Evolutionary conservation across 768 basidiomycete genomes (phyloP), one percentile per base, ranked within the genome.

Genomic region (Lactarius hengduanensis): DNA sequence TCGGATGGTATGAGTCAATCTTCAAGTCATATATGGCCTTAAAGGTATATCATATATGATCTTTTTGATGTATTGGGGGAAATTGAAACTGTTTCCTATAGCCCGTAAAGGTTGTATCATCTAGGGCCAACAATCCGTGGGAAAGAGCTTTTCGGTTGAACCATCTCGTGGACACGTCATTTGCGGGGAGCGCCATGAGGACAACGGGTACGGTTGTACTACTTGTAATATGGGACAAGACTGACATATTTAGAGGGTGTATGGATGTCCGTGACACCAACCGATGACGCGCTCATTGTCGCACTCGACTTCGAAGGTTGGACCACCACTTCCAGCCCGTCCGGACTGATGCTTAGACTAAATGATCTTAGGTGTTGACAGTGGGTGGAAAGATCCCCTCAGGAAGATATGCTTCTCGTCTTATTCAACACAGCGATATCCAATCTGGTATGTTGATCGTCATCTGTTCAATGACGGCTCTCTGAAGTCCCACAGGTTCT

Each of bases 1-100:
- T 87, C 62, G 85, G 85, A 1, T 87, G 86, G 86, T 86, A 86
- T 32, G 86, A 87, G 66, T 83, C 83, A 1, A 75, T 87, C 10
- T 84, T 87, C 65, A 82, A 82, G 68, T 86, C 85, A 0, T 87
- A 87, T 62, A 82, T 84, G 82, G 82, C 83, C 0, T 34, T 0
- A 8, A 34, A 34, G 34, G 34, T 26, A 26, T 26, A 26, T 26
- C 26, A 1, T 26, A 26, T 26, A 26, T 26, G 26, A 26, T 1
- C 26, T 26, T 26, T 26, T 26, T 26, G 26, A 26, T 26, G 26
- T 26, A 1, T 26, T 26, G 26, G 26, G 26, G 26, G 26, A 26
- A 26, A 26, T 26, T 26, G 26, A 26, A 26, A 26, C 26, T 26
- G 26, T 26, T 26, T 26, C 26, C 26, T 26, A 26, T 26, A 86